Evolutionary conservation across 192 early-diverging fungal genomes (phyloP).

Genomic region (Dispira parvispora): DNA sequence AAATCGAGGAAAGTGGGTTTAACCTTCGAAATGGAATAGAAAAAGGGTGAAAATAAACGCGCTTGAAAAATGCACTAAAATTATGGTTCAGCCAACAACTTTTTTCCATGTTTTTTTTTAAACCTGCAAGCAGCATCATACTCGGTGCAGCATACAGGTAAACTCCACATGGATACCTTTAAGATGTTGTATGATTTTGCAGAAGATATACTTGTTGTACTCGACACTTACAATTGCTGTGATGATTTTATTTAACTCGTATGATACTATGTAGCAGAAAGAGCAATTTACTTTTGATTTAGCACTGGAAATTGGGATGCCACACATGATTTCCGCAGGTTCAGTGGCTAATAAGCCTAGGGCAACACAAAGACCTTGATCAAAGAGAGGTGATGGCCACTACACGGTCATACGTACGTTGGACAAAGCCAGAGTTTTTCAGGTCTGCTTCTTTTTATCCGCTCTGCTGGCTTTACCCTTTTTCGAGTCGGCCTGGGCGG

Average conservation of each 20-base stretch:
- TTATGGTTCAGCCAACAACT: neutral
- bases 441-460: neutral
- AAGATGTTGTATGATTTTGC: neutral
- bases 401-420: neutral
- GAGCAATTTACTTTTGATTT: too few relatives aligned
- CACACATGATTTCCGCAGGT: too few relatives aligned
- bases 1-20: neutral
- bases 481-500: neutral
- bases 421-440: neutral
- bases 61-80: neutral
- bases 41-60: neutral
- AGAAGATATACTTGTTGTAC: too few relatives aligned
- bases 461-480: neutral
- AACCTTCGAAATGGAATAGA: neutral
- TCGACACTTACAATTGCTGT: too few relatives aligned
- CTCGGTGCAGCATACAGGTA: too few relatives aligned
- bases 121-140: neutral
- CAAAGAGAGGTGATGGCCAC: neutral
- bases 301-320: too few relatives aligned
- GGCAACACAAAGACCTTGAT: too few relatives aligned
- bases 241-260: too few relatives aligned
- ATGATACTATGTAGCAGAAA: too few relatives aligned
- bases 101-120: neutral
- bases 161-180: neutral
- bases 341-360: too few relatives aligned